Evolutionary conservation across 192 early-diverging fungal species (phyloP).

Genomic region (Rhizophagus clarus): DNA sequence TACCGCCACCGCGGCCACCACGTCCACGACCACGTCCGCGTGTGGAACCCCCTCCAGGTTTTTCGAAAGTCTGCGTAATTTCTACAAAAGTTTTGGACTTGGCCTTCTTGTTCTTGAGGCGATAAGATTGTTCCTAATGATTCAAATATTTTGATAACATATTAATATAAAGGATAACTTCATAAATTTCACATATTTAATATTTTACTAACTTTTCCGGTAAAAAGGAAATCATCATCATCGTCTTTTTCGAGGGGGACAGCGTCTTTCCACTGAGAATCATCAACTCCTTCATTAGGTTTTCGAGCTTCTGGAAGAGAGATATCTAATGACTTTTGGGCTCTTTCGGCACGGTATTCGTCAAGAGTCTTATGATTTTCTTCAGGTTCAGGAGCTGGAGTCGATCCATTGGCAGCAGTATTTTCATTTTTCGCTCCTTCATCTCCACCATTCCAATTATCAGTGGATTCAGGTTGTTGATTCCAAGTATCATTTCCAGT

Average conservation of each 20-base stretch:
- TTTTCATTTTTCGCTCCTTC: constrained; percentile 28
- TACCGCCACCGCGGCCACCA: constrained; percentile 42
- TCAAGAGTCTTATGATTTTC: constrained; percentile 84
- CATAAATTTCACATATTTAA: background rate
- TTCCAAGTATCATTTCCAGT: background rate
- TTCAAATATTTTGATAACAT: background rate
- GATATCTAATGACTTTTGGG: constrained; percentile 60
- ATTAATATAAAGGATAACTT: constrained; percentile 8
- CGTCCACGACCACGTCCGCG: constrained; percentile 49
- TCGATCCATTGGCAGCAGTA: constrained; percentile 42
- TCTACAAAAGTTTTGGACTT: constrained; percentile 77
- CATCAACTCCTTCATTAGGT: constrained; percentile 88
- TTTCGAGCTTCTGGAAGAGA: constrained; percentile 67
- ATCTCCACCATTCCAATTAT: background rate
- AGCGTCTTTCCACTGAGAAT: constrained; percentile 79
- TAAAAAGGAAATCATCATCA: constrained; percentile 72
- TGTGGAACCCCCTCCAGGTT: constrained; percentile 64
- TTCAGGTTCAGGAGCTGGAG: constrained; percentile 70
- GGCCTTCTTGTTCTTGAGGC: constrained; percentile 54
- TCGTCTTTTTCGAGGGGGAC: constrained; percentile 72
- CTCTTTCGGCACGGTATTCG: constrained; percentile 80
- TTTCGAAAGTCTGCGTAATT: constrained; percentile 83
- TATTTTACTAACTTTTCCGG: constrained; percentile 59
- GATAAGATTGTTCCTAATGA: constrained; percentile 31
- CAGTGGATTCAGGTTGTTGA: background rate